Percentiles rank a stretch among this genome's conserved stretches.
phyloP scores from a whole-genome alignment of 495 filamentous ascomycete genomes.

The Darksidea phi region DNA sequence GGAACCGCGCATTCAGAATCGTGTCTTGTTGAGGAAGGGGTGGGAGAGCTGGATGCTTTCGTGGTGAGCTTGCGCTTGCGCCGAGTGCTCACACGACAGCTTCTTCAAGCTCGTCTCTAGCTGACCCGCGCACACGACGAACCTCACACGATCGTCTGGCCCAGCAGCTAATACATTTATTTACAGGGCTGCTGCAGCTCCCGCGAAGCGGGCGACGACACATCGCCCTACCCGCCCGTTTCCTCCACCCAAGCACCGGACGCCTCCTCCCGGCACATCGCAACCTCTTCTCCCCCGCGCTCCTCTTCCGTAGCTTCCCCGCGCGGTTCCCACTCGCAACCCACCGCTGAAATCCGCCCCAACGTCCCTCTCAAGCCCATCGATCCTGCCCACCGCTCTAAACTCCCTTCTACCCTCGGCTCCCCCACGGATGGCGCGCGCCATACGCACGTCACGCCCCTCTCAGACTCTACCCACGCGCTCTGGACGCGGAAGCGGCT shows the following conservation, averaged over 20 bases:
- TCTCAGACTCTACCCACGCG: constrained; percentile 8
- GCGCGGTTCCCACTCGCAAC: constrained; percentile 18
- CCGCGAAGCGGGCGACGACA: background rate
- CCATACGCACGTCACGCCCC: constrained; percentile 1
- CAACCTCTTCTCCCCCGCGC: constrained; percentile 9
- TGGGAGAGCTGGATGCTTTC: too few relatives aligned
- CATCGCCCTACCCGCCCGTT: constrained; percentile 18
- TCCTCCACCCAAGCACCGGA: constrained; percentile 6
- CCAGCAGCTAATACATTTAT: constrained; percentile 3
- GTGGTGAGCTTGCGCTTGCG: background rate
- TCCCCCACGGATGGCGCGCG: background rate
- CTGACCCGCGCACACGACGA: background rate
- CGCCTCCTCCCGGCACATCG: constrained; percentile 29
- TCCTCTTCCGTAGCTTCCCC: constrained; percentile 13
- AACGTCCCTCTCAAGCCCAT: constrained; percentile 23
- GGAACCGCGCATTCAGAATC: too few relatives aligned
- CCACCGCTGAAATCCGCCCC: constrained; percentile 7
- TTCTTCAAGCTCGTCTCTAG: background rate
- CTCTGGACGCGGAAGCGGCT: constrained; percentile 52
- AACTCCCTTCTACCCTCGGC: constrained; percentile 14
- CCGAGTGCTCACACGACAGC: background rate
- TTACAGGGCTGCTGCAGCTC: constrained; percentile 36
- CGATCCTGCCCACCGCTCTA: constrained; percentile 1
- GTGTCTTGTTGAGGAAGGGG: too few relatives aligned
- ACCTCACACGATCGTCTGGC: background rate